Conservation (phyloP, 2,329 filamentous ascomycete species). For the Myriangium duriaei region DNA sequence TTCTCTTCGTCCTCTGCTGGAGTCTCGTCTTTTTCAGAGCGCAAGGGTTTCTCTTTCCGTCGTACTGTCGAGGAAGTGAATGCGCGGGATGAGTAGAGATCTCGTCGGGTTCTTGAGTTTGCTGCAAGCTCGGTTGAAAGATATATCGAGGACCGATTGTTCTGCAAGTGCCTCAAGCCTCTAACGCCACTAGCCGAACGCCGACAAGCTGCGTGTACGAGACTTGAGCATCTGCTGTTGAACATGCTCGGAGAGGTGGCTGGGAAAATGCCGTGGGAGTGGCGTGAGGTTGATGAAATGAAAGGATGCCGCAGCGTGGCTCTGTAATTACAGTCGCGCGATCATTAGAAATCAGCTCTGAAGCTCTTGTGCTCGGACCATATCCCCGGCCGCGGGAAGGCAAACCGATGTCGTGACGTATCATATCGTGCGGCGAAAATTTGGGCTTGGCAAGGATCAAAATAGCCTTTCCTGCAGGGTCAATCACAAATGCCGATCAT, state of each 20-base stretch:
- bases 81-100: slow-evolving; percentile 19
- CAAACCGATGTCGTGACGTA: neutral
- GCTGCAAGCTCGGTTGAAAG: slow-evolving; percentile 9
- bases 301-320: too few species aligned
- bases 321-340: too few species aligned
- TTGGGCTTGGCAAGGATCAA: neutral
- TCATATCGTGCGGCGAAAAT: neutral
- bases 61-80: slow-evolving; percentile 32
- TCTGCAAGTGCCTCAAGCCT: slow-evolving; percentile 16
- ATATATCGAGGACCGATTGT: slow-evolving; percentile 12
- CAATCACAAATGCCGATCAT: too few species aligned
- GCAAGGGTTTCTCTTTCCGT: slow-evolving; percentile 45
- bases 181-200: slow-evolving; percentile 18
- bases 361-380: neutral
- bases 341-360: neutral
- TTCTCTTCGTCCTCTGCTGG: slow-evolving; percentile 25
- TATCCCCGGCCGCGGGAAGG: too few species aligned
- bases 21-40: slow-evolving; percentile 30
- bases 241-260: slow-evolving; percentile 11
- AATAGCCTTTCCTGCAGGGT: too few species aligned
- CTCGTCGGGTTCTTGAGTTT: slow-evolving; percentile 15
- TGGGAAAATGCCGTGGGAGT: neutral
- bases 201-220: slow-evolving; percentile 25
- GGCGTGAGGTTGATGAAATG: too few species aligned
- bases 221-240: slow-evolving; percentile 51